Conservation (phyloP, 208 protist genomes). For the Leishmania tropica region DNA sequence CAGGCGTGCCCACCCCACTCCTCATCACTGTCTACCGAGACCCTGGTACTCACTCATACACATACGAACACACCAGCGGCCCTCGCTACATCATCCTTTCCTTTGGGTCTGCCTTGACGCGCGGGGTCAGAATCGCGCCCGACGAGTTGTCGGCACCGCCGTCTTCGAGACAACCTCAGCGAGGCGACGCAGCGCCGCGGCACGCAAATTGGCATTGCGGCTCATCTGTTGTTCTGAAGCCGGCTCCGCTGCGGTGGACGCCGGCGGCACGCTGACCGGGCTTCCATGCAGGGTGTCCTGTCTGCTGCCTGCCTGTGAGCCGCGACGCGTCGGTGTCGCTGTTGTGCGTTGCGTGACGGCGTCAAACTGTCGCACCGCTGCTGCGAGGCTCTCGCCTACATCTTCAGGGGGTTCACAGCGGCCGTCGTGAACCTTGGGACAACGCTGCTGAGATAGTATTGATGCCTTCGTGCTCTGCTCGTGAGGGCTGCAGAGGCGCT, state of each 20-base stretch:
- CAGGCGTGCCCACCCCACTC: background rate
- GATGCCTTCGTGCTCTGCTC: background rate
- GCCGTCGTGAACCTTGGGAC: background rate
- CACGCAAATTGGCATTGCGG: slow-evolving; percentile 36
- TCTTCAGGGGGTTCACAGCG: background rate
- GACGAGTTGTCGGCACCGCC: slow-evolving; percentile 32
- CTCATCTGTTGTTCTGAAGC: slow-evolving; percentile 14
- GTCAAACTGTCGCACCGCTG: slow-evolving; percentile 28
- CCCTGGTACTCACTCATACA: background rate
- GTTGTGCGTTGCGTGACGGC: slow-evolving; percentile 8
- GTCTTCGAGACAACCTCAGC: slow-evolving; percentile 72
- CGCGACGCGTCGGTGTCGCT: slow-evolving; percentile 11
- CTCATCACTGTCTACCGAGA: background rate
- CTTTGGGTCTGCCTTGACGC: background rate
- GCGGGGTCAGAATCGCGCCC: background rate
- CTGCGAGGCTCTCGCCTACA: slow-evolving; percentile 11
- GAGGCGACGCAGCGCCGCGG: slow-evolving; percentile 46
- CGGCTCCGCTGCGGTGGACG: background rate
- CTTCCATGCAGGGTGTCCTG: background rate
- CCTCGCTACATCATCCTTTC: background rate
- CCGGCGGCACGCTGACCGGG: background rate
- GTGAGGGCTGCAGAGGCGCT: background rate
- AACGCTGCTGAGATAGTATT: background rate
- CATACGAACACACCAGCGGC: background rate
- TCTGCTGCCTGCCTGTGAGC: background rate